Base-by-base conservation (phyloP, 371 early-diverging fungal genomes). In the Syncephalastrum contaminatum region DNA sequence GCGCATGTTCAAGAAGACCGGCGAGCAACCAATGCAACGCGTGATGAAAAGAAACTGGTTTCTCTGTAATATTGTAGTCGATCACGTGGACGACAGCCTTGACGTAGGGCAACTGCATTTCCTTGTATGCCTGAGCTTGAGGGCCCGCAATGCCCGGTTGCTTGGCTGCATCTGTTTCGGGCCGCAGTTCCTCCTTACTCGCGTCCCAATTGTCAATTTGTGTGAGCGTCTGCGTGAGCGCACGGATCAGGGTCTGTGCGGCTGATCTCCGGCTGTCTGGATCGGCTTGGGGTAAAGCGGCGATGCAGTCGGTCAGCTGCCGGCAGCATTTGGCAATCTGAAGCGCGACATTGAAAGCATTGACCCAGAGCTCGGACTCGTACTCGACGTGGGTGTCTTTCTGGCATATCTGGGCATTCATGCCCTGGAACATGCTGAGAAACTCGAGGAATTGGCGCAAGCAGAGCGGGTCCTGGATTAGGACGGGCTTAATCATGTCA, bases 11-110 rank as follows among this genome's bases (percentile, higher is more conserved):
- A 47, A 93, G 69, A 25, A 94, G 62, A 25, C 88, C 84, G 0
- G 92, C 89, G 58, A 95, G 71, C 45, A 96, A 79, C 95, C 98
- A 96, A 62, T 95, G 94, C 46, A 97, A 67, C 1, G 96, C 95
- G 63, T 94, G 88, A 59, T 94, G 93, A 69, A 95, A 92, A 18
- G 93, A 90, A 4, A 95, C 87, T 8, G 89, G 86, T 39, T 88
- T 76, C 8, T 67, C 69, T 12, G 90, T 64, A 15, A 94, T 89
- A 42, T 82, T 78, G 66, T 87, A 92, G 7, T 80, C 65, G 21
- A 87, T 67, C 19, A 87, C 74, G 7, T 73, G 63, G 48, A 73
- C 74, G 1, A 30, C 36, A 0, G 72, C 61, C 1, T 64, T 66
- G 3, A 68, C 58, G 12, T 71, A 65, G 5, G 73, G 67, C 4